phyloP scores from a whole-genome alignment of 2,329 filamentous ascomycete genomes.

The Botryosphaeria dothidea region DNA sequence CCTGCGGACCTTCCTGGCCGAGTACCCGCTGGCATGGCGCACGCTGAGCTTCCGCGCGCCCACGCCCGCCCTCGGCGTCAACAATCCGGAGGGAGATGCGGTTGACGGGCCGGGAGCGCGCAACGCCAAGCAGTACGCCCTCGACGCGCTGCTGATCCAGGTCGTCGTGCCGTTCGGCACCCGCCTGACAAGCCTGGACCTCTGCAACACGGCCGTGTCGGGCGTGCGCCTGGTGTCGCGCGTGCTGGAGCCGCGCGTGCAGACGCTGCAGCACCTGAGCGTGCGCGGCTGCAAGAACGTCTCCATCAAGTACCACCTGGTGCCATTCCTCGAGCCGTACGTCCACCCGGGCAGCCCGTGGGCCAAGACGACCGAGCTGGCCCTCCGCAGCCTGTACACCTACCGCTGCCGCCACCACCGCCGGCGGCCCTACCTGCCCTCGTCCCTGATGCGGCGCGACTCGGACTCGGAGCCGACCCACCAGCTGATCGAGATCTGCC shows the following conservation, averaged over 20 bases:
- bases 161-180: constrained; percentile 59
- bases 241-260: constrained; percentile 55
- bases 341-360: constrained; percentile 44
- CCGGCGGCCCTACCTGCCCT: constrained; percentile 59
- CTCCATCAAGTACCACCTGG: constrained; percentile 64
- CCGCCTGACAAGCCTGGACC: constrained; percentile 57
- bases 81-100: constrained; percentile 39
- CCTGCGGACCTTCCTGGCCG: constrained; percentile 55
- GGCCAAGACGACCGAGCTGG: constrained; percentile 46
- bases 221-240: constrained; percentile 58
- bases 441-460: constrained; percentile 56
- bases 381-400: constrained; percentile 61
- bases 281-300: constrained; percentile 66
- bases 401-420: constrained; percentile 65
- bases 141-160: constrained; percentile 59
- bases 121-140: constrained; percentile 58
- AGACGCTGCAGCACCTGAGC: constrained; percentile 59
- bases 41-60: constrained; percentile 60
- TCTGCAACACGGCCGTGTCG: constrained; percentile 63
- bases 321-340: constrained; percentile 54
- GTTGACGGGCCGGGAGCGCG: constrained; percentile 44
- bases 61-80: constrained; percentile 37
- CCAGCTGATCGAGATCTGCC: constrained; percentile 60
- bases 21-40: constrained; percentile 63
- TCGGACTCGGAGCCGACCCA: constrained; percentile 63